Evolutionary conservation across 371 early-diverging fungal genomes (phyloP).

Genomic region (Apophysomyces ossiformis): DNA sequence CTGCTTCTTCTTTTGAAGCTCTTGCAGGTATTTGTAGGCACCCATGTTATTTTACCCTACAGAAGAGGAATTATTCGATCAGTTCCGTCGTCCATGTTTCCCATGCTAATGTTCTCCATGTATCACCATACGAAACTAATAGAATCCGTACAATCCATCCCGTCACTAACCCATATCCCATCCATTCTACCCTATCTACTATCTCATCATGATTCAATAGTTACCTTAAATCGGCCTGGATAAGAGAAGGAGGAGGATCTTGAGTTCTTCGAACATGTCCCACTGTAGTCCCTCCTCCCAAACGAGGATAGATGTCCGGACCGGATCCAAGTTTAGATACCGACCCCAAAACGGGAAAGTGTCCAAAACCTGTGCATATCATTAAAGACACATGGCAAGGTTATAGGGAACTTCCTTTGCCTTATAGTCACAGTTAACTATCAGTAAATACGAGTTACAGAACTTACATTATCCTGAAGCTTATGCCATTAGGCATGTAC

Average conservation of each 20-base stretch:
- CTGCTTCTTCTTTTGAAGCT: constrained; percentile 99
- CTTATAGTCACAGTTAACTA: too few species aligned
- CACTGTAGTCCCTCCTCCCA: background rate
- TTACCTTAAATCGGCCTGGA: constrained; percentile 6
- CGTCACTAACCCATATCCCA: background rate
- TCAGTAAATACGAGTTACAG: too few species aligned
- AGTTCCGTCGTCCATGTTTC: background rate
- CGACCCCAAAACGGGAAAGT: background rate
- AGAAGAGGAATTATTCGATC: background rate
- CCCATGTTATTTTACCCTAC: constrained; percentile 4
- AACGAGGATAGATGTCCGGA: background rate
- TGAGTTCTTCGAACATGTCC: background rate
- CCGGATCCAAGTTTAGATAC: background rate
- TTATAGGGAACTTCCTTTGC: too few species aligned
- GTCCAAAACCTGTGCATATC: background rate
- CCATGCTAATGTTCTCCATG: background rate
- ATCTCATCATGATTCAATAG: background rate
- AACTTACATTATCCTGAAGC: too few species aligned
- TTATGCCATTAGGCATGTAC: too few species aligned
- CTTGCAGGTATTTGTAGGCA: constrained; percentile 97
- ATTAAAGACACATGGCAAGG: too few species aligned
- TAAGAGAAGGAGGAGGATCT: constrained; percentile 2
- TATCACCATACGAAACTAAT: background rate
- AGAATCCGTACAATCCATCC: background rate
- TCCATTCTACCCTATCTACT: background rate